phyloP scores from a whole-genome alignment of 1,139 yeast species.

The Scheffersomyces titani region DNA sequence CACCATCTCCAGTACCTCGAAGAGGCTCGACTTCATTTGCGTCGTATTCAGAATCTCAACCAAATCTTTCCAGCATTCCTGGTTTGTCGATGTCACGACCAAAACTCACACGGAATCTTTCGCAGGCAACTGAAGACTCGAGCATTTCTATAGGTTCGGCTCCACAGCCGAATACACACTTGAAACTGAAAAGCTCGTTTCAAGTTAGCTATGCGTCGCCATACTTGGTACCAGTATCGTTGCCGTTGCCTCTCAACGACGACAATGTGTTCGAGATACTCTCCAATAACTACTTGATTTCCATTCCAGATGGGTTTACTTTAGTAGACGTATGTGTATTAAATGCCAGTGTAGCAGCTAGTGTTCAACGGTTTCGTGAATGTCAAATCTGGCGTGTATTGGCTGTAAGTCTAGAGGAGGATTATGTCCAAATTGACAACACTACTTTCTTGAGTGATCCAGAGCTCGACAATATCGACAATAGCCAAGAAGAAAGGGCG shows the following conservation, averaged over 20 bases:
- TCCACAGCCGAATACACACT: conserved; percentile 6
- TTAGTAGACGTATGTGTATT: conserved; percentile 56
- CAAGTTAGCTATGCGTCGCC: conserved; percentile 37
- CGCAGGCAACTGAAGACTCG: conserved; percentile 43
- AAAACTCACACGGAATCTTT: conserved; percentile 29
- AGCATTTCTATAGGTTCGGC: conserved; percentile 19
- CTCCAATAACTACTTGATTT: conserved; percentile 42
- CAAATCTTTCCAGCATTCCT: conserved; percentile 7
- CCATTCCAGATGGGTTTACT: conserved; percentile 51
- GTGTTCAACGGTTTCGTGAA: conserved; percentile 54
- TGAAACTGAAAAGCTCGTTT: conserved; percentile 11
- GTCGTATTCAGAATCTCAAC: conserved; percentile 3
- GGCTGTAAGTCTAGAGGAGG: conserved; percentile 55
- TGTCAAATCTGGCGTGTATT: conserved; percentile 74
- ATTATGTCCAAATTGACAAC: conserved; percentile 13
- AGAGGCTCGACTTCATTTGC: conserved; percentile 7
- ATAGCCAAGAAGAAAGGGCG: conserved; percentile 8
- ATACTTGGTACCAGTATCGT: conserved; percentile 42
- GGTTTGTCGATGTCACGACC: conserved; percentile 22
- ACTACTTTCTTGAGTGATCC: neutral
- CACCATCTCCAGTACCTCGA: conserved; percentile 18
- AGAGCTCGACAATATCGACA: conserved; percentile 5
- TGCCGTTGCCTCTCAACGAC: conserved; percentile 48
- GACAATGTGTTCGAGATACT: conserved; percentile 41
- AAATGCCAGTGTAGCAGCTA: conserved; percentile 61